Conservation (phyloP, 108 stramenopile genomes). For the Nitzschia palea region DNA sequence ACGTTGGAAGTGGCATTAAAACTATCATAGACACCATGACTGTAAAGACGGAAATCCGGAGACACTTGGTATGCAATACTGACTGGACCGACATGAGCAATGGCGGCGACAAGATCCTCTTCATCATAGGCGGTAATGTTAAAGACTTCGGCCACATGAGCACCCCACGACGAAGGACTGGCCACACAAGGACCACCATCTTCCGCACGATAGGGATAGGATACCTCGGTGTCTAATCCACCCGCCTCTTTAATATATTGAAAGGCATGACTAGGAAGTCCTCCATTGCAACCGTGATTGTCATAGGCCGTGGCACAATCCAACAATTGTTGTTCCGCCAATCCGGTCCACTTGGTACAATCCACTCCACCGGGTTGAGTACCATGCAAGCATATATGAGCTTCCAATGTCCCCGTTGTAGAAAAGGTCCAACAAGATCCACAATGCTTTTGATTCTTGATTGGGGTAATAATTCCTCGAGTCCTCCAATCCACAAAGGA, state of each 20-base stretch:
- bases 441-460: conserved; percentile 62
- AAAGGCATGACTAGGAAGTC: conserved; percentile 52
- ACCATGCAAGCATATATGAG: conserved; percentile 37
- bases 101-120: conserved; percentile 54
- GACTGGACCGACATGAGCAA: conserved; percentile 52
- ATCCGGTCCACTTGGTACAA: conserved; percentile 48
- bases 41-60: conserved; percentile 60
- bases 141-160: conserved; percentile 38
- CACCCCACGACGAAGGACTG: not conserved
- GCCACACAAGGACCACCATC: conserved; percentile 9
- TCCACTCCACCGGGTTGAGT: conserved; percentile 17
- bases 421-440: conserved; percentile 68
- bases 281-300: conserved; percentile 68
- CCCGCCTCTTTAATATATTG: conserved; percentile 53
- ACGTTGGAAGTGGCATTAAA: conserved; percentile 49
- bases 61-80: conserved; percentile 79
- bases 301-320: conserved; percentile 53
- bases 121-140: conserved; percentile 49
- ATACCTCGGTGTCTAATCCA: conserved; percentile 47
- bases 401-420: conserved; percentile 54
- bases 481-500: conserved; percentile 51
- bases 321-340: conserved; percentile 61
- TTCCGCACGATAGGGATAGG: conserved; percentile 39
- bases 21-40: conserved; percentile 59
- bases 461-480: conserved; percentile 52